Base-by-base conservation (phyloP, 495 filamentous ascomycete genomes). In the Podospora sp. region DNA sequence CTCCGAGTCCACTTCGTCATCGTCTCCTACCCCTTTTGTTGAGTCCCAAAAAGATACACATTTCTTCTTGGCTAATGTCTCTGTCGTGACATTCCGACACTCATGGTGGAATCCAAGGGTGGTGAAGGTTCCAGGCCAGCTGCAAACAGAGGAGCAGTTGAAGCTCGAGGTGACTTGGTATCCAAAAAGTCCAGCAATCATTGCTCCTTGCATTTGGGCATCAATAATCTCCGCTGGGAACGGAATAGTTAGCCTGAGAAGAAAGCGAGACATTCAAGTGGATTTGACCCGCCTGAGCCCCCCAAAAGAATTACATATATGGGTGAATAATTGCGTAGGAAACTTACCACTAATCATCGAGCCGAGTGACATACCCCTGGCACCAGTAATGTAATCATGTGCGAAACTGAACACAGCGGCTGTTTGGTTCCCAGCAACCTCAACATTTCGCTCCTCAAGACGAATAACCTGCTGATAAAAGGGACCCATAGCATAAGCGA, bases 111-210 rank as follows among this genome's bases (percentile, higher is more conserved):
- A 53, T 53, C 50, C 50, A 6, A 53, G 50, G 6, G 50, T 53
- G 50, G 21, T 53, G 21, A 53, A 53, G 16, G 50, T 6, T 6
- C 50, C 6, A 18, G 50, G 16, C 50, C 50, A 53, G 21, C 18
- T n/a, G 50, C 50, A 53, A 53, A 18, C n/a, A 5, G 50, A 53
- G 16, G 50, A 53, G 21, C 50, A 53, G 50, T 53, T 53, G 21
- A 53, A 53, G 50, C n/a, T 53, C 21, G 50, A 53, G 18, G 16
- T 5, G 16, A 53, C n/a, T 24, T 53, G 50, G 21, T 53, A 6
- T 53, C 50, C 50, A 18, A 53, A 53, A 18, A 53, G 16, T 18
- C 50, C 50, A 53, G 50, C 50, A 53, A 53, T 53, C 50, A 53
- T 53, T 6, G 50, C 50, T 7, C 50, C 50, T n/a, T 18, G 50